Evolutionary conservation across 2,329 filamentous ascomycete species (phyloP).

Genomic region (Phoma sp.): DNA sequence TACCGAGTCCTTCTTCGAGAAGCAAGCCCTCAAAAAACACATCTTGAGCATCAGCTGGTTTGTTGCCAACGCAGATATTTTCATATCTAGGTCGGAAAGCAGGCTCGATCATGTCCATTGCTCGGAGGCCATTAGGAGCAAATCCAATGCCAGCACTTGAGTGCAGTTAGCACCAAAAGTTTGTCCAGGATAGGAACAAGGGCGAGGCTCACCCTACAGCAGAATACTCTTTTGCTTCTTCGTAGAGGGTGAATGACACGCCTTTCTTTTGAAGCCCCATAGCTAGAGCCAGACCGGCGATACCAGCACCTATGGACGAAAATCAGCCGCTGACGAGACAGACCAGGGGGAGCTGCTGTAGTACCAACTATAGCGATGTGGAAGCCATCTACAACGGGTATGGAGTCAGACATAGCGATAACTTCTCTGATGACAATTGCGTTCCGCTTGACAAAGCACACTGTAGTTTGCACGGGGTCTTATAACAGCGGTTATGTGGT

Average conservation of each 20-base stretch:
- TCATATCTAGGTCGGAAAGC: slow-evolving; percentile 49
- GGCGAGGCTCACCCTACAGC: slow-evolving; percentile 23
- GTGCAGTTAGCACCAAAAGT: background rate
- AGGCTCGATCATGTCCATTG: slow-evolving; percentile 52
- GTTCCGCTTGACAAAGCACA: no score
- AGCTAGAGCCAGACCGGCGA: slow-evolving; percentile 36
- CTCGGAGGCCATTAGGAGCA: slow-evolving; percentile 51
- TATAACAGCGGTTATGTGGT: no score
- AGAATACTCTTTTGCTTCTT: slow-evolving; percentile 29
- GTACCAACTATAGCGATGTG: slow-evolving; percentile 7
- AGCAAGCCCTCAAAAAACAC: slow-evolving; percentile 52
- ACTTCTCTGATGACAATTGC: no score
- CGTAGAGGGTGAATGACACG: slow-evolving; percentile 36
- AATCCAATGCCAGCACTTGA: slow-evolving; percentile 38
- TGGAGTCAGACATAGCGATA: background rate
- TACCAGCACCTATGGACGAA: slow-evolving; percentile 29
- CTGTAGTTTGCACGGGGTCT: no score
- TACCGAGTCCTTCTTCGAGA: slow-evolving; percentile 52
- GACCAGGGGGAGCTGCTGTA: background rate
- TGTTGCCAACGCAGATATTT: slow-evolving; percentile 49
- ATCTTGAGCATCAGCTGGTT: slow-evolving; percentile 46
- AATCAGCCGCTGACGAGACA: background rate
- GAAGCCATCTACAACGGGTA: background rate
- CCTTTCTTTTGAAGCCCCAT: slow-evolving; percentile 31
- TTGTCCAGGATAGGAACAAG: background rate